Evolutionary conservation across 108 stramenopile genomes (phyloP), one percentile per base, ranked within the genome.

Genomic region (Nitzschia sp.): DNA sequence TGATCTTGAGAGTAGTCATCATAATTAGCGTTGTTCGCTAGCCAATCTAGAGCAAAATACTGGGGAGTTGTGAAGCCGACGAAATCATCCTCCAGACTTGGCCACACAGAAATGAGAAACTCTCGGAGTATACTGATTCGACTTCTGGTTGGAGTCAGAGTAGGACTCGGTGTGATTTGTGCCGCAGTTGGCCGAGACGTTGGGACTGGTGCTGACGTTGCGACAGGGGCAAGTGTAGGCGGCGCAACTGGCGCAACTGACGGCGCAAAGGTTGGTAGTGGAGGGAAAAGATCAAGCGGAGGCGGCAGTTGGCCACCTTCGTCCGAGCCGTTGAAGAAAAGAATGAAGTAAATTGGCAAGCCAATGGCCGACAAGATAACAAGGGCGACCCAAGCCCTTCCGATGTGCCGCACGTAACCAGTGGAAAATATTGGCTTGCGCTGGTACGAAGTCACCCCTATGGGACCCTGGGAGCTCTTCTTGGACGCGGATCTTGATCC

Each of bases 71-170:
- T 16, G 30, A 36, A 28, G 25, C 36, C 59, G 38, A 25, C 22
- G 9, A 67, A 33, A 6, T 58, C 46, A 1, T 67, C 48, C 25
- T 61, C 66, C 0, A 75, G 66, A 45, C 58, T 58, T 5, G 66
- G 66, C 66, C 66, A 75, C 32, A 29, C 50, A 53, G 50, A 68
- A 62, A 75, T 54, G n/a, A 75, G 58, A 28, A 62, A 48, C 1
- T 75, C 63, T 27, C 72, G 62, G 5, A 70, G 59, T 22, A 59
- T 6, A 11, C 38, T 52, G 32, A 53, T 38, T 1, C 53, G 38
- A 15, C 53, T 63, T 26, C 53, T 35, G 19, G 62, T 64, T 1
- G 53, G 66, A 15, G 66, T 16, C 8, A n/a, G 8, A 1, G 63
- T 64, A 52, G 48, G 47, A 17, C 17, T 45, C 28, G 28, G 30